Base-by-base conservation (phyloP, 2,329 filamentous ascomycete genomes). In the Dothidotthia symphoricarpi region DNA sequence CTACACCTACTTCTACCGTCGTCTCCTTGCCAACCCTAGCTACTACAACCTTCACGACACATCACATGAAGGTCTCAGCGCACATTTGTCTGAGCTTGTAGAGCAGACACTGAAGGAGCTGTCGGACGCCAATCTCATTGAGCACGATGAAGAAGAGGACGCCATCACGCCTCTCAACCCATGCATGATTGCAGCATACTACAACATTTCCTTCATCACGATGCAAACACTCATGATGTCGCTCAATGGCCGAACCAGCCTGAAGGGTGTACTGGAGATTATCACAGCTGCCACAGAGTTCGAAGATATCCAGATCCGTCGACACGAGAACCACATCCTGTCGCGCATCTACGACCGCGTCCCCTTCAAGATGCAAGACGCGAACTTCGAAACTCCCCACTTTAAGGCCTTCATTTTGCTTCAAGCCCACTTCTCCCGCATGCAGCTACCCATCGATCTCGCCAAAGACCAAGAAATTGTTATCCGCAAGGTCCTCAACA, bases 151-250 rank as follows among this genome's bases (percentile, higher is more conserved):
- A 61, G 91, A 75, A 3, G 73, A 97, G 61, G 91, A 95, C 56
- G 83, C 83, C 1, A 84, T 97, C 29, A 80, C 86, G 13, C 90
- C 93, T 11, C 80, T 95, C 57, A 97, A 98, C 66, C 86, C 91
- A 2, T 93, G 93, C 52, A 96, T 96, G 87, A 97, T 98, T 61
- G 89, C 88, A 8, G 89, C 93, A 1, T 97, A 98, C 75, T 98
- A 98, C 77, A 97, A 96, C 69, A 95, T 98, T 61, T 96, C 91
- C 5, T 97, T 96, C 71, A 87, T 95, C 66, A 98, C 93, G 3
- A 98, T 98, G 90, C 91, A 98, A 71, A 98, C 93, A 0, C 91
- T 98, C 76, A 75, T 98, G 34, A 76, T 98, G 39, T 98, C 93
- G 11, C 77, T 98, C 31, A 90, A 82, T 38, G 82, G 82, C 28